Evolutionary conservation across 2,329 filamentous ascomycete genomes (phyloP).

Genomic region (Paramyrothecium sp.): DNA sequence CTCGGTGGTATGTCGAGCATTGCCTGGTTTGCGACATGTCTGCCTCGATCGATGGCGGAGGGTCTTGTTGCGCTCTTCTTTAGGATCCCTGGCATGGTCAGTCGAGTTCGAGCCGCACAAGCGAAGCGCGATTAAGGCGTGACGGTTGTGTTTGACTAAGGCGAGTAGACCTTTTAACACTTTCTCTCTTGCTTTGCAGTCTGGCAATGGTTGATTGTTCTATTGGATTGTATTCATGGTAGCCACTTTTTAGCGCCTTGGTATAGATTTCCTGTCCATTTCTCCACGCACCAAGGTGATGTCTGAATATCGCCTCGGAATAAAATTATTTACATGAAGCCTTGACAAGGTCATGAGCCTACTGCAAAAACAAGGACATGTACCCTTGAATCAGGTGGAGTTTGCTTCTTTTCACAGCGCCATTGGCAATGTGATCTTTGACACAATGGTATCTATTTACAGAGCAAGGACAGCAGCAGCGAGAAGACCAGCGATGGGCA

Average conservation of each 20-base stretch:
- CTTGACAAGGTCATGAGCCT: too few species aligned
- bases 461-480: background rate
- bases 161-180: background rate
- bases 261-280: background rate
- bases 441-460: background rate
- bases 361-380: too few species aligned
- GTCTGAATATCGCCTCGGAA: too few species aligned
- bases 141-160: background rate
- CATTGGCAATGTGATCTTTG: too few species aligned
- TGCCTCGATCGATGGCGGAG: constrained; percentile 27
- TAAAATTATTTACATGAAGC: too few species aligned
- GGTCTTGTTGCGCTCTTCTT: constrained; percentile 23
- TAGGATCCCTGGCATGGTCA: constrained; percentile 21
- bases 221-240: too few species aligned
- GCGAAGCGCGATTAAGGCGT: constrained; percentile 17
- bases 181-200: too few species aligned
- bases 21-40: constrained; percentile 22
- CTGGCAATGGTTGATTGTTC: too few species aligned
- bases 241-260: too few species aligned
- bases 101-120: constrained; percentile 18
- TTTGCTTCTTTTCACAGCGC: background rate
- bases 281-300: too few species aligned
- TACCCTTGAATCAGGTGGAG: background rate
- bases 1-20: constrained; percentile 26
- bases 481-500: background rate